Evolutionary conservation across 2,329 filamentous ascomycete genomes (phyloP).

Genomic region (Colletotrichum plurivorum): DNA sequence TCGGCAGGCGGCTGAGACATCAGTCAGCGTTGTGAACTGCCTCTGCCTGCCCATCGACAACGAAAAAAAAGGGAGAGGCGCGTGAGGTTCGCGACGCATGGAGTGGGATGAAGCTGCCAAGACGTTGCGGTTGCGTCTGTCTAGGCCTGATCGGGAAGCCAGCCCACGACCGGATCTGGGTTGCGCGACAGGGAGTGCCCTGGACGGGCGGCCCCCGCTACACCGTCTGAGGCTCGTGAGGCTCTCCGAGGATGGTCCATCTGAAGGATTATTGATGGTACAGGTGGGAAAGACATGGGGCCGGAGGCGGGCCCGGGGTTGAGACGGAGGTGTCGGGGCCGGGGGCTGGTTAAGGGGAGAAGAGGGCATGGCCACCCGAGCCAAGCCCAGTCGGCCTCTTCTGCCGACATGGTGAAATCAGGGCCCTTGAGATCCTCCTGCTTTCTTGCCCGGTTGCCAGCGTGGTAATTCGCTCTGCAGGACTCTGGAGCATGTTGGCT

Average conservation of each 20-base stretch:
- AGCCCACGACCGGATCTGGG: slow-evolving; percentile 15
- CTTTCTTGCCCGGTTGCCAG: too few relatives aligned
- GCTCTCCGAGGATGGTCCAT: background rate
- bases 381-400: slow-evolving; percentile 2
- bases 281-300: background rate
- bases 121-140: slow-evolving; percentile 33
- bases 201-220: slow-evolving; percentile 17
- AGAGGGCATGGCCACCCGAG: background rate
- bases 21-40: background rate
- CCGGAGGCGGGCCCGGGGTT: slow-evolving; percentile 14
- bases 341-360: slow-evolving; percentile 3
- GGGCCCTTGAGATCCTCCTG: too few relatives aligned
- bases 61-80: background rate
- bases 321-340: slow-evolving; percentile 16
- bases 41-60: background rate
- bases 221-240: slow-evolving; percentile 16
- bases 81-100: slow-evolving; percentile 27
- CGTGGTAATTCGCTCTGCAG: background rate
- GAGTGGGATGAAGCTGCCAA: slow-evolving; percentile 39
- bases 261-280: background rate
- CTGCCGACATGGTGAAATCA: too few relatives aligned
- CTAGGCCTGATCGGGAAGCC: slow-evolving; percentile 23
- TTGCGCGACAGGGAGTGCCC: slow-evolving; percentile 19
- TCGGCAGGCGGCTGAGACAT: background rate
- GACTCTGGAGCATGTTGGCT: background rate